Evolutionary conservation across 2,329 filamentous ascomycete genomes (phyloP), one percentile per base, ranked within the genome.

Genomic region (Sclerotinia trifoliorum): DNA sequence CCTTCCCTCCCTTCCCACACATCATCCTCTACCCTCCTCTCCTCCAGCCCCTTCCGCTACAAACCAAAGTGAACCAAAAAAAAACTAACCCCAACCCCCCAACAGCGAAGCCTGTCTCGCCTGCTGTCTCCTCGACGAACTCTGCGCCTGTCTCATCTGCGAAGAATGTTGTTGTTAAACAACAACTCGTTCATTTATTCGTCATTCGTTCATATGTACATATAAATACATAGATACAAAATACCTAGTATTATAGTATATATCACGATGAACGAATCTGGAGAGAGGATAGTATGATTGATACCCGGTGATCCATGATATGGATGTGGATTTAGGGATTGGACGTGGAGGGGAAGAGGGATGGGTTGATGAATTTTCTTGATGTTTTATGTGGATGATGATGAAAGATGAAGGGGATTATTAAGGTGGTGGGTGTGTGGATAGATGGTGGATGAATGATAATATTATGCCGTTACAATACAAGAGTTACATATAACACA

Each of bases 91-190:
- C 13, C 2, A 1, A 6, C 11, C 8, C 5, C 48, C 6, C 8
- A 13, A 26, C 15, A 67, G 65, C 8, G 26, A 52, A 49, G 65
- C 58, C 19, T 67, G 65, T 63, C 57, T 61, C 56, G 65, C 65
- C n/a, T 67, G 65, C 65, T 67, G 65, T 51, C 56, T 51, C 35
- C 32, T 67, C 46, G 57, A 61, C 7, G 65, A 67, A 48, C 2
- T 65, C 13, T 65, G 63, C 63, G 63, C 63, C 1, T 65, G 63
- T 63, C 42, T 62, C 24, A 61, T 67, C n/a, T 67, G 65, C 35
- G 56, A 62, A 0, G 65, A 67, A 29, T 67, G 65, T 19, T 67
- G 65, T 54, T 67, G 65, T 26, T 67, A 63, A 46, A 61, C 8
- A 17, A 17, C 4, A 7, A 3, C 17, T 48, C 6, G 3, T 17